Base-by-base conservation (phyloP, 1,284 basidiomycete genomes). In the Pholiota adiposa region DNA sequence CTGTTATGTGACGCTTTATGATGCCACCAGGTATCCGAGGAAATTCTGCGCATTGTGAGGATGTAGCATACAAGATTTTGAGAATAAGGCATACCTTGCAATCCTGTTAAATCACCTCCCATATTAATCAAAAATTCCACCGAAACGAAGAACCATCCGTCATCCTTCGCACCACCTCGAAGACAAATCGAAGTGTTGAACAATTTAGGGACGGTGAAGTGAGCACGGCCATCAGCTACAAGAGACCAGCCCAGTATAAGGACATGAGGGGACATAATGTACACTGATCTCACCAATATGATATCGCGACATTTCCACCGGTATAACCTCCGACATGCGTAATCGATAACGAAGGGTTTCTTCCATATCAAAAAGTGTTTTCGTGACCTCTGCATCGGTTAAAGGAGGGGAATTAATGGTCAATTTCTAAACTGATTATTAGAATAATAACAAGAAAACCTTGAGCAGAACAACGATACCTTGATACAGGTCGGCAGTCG, bases 101-200 rank as follows among this genome's bases (percentile, higher is more conserved):
- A 75, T n/a, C 85, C 85, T 29, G 86, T 88, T 43, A 83, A 75
- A 68, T 91, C 89, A 33, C 88, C 89, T 21, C 87, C 87, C 5
- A 93, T 81, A n/a, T 77, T 84, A 61, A 94, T 86, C 31, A 91
- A 75, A 66, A 94, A 95, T 66, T 89, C 86, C 1, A 92, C 84
- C 63, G 87, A 80, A 8, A 91, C 84, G 67, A 94, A 89, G 72
- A 93, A 94, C 94, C 93, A 96, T 0, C 87, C 85, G 60, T 91
- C 89, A 29, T 83, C 78, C 57, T 78, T 78, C 61, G 85, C 77
- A 4, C 84, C 85, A 6, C 93, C 92, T 34, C 81, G 79, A 33
- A 95, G 77, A 62, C 88, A 93, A 33, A 95, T 72, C 0, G 89
- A 89, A 2, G 85, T 82, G 67, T 90, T 85, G 68, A 96, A 96